These are phyloP conservation scores for Scheffersomyces titani DNA, from an alignment of 1,139 yeast genomes.

Conservation along the genomic window DNA sequence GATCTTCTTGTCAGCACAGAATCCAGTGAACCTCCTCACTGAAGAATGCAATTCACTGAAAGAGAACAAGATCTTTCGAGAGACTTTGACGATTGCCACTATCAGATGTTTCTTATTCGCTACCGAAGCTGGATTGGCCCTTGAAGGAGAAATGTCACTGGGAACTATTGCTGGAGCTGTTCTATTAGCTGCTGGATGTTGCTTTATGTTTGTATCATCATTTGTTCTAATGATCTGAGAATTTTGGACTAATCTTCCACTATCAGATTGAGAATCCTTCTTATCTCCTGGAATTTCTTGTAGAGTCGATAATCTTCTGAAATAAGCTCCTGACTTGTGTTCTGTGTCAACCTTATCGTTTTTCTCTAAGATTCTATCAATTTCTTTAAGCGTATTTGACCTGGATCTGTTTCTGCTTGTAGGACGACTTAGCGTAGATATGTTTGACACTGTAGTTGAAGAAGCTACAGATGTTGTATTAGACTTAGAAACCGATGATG, in stretches of 20 bases:
- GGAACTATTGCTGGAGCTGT: background rate
- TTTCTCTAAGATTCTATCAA: conserved; percentile 41
- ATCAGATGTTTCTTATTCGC: conserved; percentile 16
- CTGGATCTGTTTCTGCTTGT: conserved; percentile 28
- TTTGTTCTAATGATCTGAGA: conserved; percentile 5
- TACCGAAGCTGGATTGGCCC: conserved; percentile 2
- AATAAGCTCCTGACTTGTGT: conserved; percentile 64
- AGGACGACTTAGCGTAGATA: conserved; percentile 15
- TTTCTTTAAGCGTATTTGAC: conserved; percentile 43
- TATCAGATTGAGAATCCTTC: background rate
- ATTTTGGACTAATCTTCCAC: background rate
- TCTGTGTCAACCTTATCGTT: conserved; percentile 44
- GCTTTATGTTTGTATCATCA: conserved; percentile 2
- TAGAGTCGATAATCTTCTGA: conserved; percentile 67
- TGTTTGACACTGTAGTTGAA: conserved; percentile 4
- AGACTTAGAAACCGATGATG: conserved; percentile 5
- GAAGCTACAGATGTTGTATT: conserved; percentile 6
- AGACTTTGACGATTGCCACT: conserved; percentile 44
- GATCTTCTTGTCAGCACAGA: conserved; percentile 64
- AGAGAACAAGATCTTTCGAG: conserved; percentile 58
- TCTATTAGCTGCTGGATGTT: background rate
- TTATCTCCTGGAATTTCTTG: conserved; percentile 57
- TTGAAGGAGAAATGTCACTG: conserved; percentile 1
- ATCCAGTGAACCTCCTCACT: conserved; percentile 63
- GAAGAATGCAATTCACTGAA: conserved; percentile 73